Percentiles rank a stretch among this genome's conserved stretches.
phyloP scores from a whole-genome alignment of 345 rosid species.

The Citrus sinensis region DNA sequence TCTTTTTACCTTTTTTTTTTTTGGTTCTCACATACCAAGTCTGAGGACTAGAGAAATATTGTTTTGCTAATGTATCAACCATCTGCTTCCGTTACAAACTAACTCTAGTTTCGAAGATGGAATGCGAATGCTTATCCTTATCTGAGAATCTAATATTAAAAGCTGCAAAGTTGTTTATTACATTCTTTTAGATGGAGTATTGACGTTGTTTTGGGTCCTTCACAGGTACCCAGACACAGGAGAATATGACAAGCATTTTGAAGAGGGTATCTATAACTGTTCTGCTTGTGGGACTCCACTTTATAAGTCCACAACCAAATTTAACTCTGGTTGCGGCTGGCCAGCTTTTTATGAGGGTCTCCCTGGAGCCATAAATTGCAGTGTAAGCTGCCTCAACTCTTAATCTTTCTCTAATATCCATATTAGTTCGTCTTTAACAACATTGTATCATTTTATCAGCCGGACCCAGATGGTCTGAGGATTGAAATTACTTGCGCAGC shows the following conservation, averaged over 20 bases:
- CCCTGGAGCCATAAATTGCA: constrained; percentile 75
- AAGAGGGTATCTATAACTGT: constrained; percentile 72
- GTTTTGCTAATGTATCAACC: background rate
- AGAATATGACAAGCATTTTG: constrained; percentile 63
- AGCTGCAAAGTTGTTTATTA: background rate
- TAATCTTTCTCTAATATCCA: background rate
- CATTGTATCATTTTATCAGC: constrained; percentile 34
- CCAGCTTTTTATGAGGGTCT: constrained; percentile 92
- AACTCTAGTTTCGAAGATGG: background rate
- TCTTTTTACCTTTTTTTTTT: background rate
- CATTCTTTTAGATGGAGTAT: background rate
- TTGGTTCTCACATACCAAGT: background rate
- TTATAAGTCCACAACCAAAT: constrained; percentile 73
- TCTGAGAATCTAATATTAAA: background rate
- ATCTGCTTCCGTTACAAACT: background rate
- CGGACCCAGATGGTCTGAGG: constrained; percentile 85
- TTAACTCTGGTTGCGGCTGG: constrained; percentile 88
- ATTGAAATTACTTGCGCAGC: constrained; percentile 87
- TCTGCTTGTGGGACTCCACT: constrained; percentile 92
- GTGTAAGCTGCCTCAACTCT: constrained; percentile 31
- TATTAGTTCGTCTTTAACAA: background rate
- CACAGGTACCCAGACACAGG: constrained; percentile 85
- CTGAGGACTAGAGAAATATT: background rate
- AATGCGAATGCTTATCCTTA: background rate
- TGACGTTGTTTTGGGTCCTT: background rate